A percentile compares a stretch with the other conserved stretches of the same genome.
Conservation (phyloP, 306 rosid genomes). For the Morella rubra region DNA sequence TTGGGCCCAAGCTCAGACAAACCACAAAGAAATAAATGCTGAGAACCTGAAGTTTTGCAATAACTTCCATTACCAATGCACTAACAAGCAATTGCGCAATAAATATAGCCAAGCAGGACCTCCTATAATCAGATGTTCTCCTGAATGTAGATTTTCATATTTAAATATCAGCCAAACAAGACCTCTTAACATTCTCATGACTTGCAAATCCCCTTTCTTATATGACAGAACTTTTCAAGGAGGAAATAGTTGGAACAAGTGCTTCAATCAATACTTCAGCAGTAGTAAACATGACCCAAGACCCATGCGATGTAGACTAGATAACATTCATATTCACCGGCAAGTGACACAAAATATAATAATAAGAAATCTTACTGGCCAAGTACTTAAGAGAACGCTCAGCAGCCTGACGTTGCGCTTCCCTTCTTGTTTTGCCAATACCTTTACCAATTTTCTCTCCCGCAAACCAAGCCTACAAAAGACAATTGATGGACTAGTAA, state of each 20-base stretch:
- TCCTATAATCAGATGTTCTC: too few relatives aligned
- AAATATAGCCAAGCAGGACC: too few relatives aligned
- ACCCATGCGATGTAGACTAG: background rate
- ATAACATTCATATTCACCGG: constrained; percentile 2
- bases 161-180: background rate
- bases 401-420: constrained; percentile 82
- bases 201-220: background rate
- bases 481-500: constrained; percentile 19
- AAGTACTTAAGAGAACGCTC: constrained; percentile 79
- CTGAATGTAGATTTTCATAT: background rate
- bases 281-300: background rate
- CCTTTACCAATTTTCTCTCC: constrained; percentile 91
- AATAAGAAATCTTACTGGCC: constrained; percentile 58
- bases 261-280: constrained; percentile 1
- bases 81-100: background rate
- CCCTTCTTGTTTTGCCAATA: constrained; percentile 83
- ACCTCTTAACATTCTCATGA: background rate
- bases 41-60: background rate
- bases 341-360: constrained; percentile 18
- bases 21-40: background rate
- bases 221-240: background rate
- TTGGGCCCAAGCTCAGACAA: background rate
- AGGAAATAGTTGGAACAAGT: background rate
- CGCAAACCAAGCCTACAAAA: constrained; percentile 76
- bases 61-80: background rate